Evolutionary conservation across 2,329 filamentous ascomycete genomes (phyloP), one percentile per base, ranked within the genome.

Genomic region (Xenosphaeropsis pyriputrescens): DNA sequence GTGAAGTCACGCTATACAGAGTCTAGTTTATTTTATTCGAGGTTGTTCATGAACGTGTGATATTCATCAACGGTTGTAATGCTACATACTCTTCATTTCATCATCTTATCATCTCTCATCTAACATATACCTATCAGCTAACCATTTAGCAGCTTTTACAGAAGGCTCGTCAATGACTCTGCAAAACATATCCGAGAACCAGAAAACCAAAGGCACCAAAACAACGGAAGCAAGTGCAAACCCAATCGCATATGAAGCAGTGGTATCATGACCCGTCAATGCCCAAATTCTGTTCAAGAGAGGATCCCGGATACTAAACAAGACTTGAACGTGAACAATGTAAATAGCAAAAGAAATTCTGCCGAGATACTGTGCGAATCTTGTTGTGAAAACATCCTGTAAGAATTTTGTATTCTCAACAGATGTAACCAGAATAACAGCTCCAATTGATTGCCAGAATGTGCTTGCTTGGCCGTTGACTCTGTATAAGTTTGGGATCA

Each of bases 161-260:
- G 62, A 59, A 2, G 62, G 63, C 7, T 57, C 50, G 49, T 75
- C 72, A 9, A 75, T 59, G 2, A 54, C 52, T 18, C 70, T 59
- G 67, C 69, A 74, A 45, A 74, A 74, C 6, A 76, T 42, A 50
- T 76, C 71, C 2, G 67, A 67, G 9, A 60, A 57, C 66, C 70
- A 75, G n/a, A 41, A 26, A 26, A 19, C 19, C 8, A 75, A 55
- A 1, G 65, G 53, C 16, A 63, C 47, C 3, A 58, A 59, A 5
- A 57, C 18, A 7, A 59, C 35, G 53, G 62, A 61, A 14, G 26
- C 40, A 35, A 38, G 15, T n/a, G 39, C 52, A 52, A 48, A 32
- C 48, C 55, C 43, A 55, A 41, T 58, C 31, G 6, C 31, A 18
- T 32, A 32, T 18, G 16, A 26, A 26, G 22, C 12, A 26, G 8